Percentiles rank a stretch among this genome's conserved stretches.
Evolutionary conservation across 129 eudicot species (phyloP).

Genomic region (Chrysanthemum lavandulifolium): DNA sequence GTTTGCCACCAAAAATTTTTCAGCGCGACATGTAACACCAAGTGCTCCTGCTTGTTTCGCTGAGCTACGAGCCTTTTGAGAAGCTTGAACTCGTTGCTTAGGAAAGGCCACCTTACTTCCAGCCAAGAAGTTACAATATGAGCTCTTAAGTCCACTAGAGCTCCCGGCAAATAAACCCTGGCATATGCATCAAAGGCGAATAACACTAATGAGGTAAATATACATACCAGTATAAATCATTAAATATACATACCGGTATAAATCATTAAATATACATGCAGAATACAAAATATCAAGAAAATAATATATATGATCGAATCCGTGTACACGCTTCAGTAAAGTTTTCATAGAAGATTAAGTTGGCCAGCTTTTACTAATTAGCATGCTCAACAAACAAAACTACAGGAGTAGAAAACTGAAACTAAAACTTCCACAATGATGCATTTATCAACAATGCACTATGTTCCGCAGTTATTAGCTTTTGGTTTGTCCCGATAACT

Average conservation of each 20-base stretch:
- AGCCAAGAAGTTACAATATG: slow-evolving; percentile 62
- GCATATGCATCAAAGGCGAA: slow-evolving; percentile 4
- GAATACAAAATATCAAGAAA: not conserved
- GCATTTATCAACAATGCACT: not conserved
- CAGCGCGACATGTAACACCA: slow-evolving; percentile 50
- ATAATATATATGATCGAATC: not conserved
- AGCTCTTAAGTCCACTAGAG: slow-evolving; percentile 55
- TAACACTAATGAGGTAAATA: slow-evolving; percentile 14
- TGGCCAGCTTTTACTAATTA: not conserved
- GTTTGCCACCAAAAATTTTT: slow-evolving; percentile 90
- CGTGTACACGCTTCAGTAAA: not conserved
- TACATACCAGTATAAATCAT: not conserved
- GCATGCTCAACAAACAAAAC: not conserved
- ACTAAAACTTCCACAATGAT: too few species aligned
- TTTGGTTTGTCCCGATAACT: slow-evolving; percentile 1
- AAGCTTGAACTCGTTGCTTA: slow-evolving; percentile 44
- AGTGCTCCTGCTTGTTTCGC: slow-evolving; percentile 67
- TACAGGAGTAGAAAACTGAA: too few species aligned
- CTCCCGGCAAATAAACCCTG: slow-evolving; percentile 64
- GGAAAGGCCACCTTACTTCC: slow-evolving; percentile 68
- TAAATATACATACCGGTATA: slow-evolving; percentile 1
- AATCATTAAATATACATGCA: slow-evolving; percentile 4
- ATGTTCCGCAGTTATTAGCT: not conserved
- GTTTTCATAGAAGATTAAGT: not conserved
- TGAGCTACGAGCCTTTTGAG: slow-evolving; percentile 42